phyloP scores from a whole-genome alignment of 129 eudicot genomes.

The Flaveria trinervia region DNA sequence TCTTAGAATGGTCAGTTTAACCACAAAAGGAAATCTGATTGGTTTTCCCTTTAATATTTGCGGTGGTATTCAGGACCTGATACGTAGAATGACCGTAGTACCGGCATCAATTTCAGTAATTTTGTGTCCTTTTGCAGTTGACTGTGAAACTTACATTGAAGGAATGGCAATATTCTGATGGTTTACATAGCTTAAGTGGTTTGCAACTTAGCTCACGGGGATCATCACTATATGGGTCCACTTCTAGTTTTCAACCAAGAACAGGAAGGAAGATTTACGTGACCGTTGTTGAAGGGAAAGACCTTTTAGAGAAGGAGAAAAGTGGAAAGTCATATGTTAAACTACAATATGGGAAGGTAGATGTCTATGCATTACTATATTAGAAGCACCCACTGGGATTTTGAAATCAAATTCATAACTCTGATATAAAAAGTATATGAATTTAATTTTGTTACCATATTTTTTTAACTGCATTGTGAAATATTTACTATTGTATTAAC shows the following conservation, averaged over 20 bases:
- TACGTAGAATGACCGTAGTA: background rate
- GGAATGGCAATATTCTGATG: constrained; percentile 97
- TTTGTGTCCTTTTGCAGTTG: constrained; percentile 49
- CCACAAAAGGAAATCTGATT: background rate
- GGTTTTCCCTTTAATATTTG: background rate
- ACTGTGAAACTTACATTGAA: constrained; percentile 75
- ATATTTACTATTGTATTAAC: background rate
- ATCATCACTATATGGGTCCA: constrained; percentile 48
- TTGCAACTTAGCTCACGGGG: constrained; percentile 49
- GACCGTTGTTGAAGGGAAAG: constrained; percentile 83
- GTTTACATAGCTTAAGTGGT: constrained; percentile 61
- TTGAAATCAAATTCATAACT: background rate
- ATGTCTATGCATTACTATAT: background rate
- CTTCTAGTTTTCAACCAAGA: constrained; percentile 48
- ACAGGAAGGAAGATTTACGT: constrained; percentile 85
- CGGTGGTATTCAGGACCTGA: background rate
- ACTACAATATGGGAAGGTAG: constrained; percentile 95
- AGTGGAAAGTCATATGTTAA: constrained; percentile 72
- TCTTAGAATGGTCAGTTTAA: no score
- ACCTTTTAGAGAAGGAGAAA: constrained; percentile 68
- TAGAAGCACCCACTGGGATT: background rate
- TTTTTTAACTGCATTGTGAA: background rate
- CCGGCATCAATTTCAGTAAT: background rate
- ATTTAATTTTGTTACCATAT: background rate
- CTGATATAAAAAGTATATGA: background rate